Evolutionary conservation across 1,284 basidiomycete species (phyloP).

Genomic region (Apiotrichum sp.): DNA sequence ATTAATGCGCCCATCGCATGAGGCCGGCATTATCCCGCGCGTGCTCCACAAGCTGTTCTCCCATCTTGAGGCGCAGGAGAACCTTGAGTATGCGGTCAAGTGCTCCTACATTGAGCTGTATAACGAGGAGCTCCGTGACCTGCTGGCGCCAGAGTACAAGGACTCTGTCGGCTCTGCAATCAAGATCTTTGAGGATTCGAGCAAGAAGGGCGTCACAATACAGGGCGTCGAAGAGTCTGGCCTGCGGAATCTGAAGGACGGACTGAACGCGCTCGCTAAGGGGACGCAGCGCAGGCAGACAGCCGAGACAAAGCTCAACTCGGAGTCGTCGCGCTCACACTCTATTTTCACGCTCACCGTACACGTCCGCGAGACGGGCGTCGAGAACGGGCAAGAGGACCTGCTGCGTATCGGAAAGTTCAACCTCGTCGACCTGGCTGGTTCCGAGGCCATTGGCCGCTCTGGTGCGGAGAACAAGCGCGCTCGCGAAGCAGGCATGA

Average conservation of each 20-base stretch:
- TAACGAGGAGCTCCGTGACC: constrained; percentile 96
- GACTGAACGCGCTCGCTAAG: constrained; percentile 74
- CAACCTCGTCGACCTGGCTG: constrained; percentile 94
- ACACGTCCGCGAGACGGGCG: constrained; percentile 76
- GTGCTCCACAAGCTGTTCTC: constrained; percentile 89
- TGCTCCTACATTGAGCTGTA: constrained; percentile 96
- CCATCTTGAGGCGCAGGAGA: constrained; percentile 65
- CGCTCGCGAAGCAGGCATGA: constrained; percentile 96
- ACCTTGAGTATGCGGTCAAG: constrained; percentile 82
- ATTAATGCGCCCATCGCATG: constrained; percentile 75
- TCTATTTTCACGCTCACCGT: constrained; percentile 97
- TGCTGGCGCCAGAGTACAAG: constrained; percentile 69
- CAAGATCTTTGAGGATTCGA: constrained; percentile 88
- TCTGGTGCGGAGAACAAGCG: constrained; percentile 93
- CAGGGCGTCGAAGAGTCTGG: constrained; percentile 89
- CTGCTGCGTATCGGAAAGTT: constrained; percentile 89
- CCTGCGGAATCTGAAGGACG: constrained; percentile 77
- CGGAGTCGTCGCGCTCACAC: constrained; percentile 89
- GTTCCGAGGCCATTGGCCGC: constrained; percentile 94
- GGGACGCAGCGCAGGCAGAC: constrained; percentile 89
- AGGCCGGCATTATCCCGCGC: constrained; percentile 97
- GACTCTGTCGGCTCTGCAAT: constrained; percentile 54
- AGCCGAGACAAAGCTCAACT: constrained; percentile 96
- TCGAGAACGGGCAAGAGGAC: constrained; percentile 63
- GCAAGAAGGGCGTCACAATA: constrained; percentile 72